A percentile compares a stretch with the other conserved stretches of the same genome.
These are phyloP conservation scores for Leptodontidium sp. DNA, from an alignment of 2,329 filamentous ascomycete species.

Conservation along the genomic window DNA sequence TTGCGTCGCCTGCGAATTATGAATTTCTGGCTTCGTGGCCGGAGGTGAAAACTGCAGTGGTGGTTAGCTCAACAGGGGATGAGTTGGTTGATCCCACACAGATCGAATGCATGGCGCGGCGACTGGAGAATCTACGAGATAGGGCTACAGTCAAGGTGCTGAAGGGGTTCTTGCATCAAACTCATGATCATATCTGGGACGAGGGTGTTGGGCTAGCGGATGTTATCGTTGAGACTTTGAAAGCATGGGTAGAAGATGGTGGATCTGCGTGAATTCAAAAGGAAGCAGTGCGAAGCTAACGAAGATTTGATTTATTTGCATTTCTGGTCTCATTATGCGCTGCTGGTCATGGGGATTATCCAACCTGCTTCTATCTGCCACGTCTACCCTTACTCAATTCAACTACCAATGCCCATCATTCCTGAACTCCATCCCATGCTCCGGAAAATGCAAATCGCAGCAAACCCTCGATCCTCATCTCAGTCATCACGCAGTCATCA, in stretches of 20 bases:
- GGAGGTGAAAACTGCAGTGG: conserved; percentile 28
- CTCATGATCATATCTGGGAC: conserved; percentile 18
- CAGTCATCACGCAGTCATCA: conserved; percentile 2
- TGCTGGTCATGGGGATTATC: not conserved
- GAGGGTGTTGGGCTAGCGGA: conserved; percentile 17
- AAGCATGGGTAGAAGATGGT: not conserved
- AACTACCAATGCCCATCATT: conserved; percentile 10
- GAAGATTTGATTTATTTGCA: not conserved
- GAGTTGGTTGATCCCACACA: conserved; percentile 44
- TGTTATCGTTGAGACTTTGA: conserved; percentile 11
- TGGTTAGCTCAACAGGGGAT: conserved; percentile 54
- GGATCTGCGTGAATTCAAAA: not conserved
- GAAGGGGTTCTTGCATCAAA: conserved; percentile 13
- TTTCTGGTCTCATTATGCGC: not conserved
- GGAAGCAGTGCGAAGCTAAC: not conserved
- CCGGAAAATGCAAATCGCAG: not conserved
- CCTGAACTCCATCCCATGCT: conserved; percentile 12
- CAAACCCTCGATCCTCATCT: not conserved
- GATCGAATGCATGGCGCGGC: conserved; percentile 36
- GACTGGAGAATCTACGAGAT: not conserved
- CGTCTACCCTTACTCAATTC: not conserved
- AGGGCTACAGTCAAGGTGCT: not conserved
- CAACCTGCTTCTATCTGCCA: not conserved
- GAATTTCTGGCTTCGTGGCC: conserved; percentile 20
- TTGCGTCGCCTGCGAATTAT: conserved; percentile 45